These are phyloP conservation scores for Luffa acutangula DNA, from an alignment of 306 rosid species.

Conservation along the genomic window DNA sequence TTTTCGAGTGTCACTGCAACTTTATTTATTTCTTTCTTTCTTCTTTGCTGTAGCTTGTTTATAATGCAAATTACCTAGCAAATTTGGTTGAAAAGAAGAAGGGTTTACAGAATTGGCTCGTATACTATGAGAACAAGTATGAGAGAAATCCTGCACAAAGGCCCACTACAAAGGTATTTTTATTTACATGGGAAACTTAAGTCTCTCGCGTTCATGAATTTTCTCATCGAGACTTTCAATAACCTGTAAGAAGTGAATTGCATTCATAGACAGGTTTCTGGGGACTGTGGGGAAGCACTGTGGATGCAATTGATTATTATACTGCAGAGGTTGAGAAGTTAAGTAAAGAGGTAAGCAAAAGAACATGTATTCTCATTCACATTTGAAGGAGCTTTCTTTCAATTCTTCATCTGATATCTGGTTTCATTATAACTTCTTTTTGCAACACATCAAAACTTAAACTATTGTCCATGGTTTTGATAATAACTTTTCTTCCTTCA, in stretches of 20 bases:
- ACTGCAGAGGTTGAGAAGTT: conserved; percentile 28
- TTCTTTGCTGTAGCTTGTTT: conserved; percentile 49
- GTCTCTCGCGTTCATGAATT: neutral
- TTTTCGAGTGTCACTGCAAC: neutral
- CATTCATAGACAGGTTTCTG: conserved; percentile 67
- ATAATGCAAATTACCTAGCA: conserved; percentile 68
- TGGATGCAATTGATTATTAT: conserved; percentile 67
- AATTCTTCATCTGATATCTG: neutral
- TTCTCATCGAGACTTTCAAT: conserved; percentile 18
- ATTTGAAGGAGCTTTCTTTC: neutral
- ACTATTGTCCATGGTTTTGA: neutral
- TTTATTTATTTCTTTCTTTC: neutral
- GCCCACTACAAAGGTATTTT: conserved; percentile 74
- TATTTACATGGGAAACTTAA: conserved; percentile 15
- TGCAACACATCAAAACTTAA: neutral
- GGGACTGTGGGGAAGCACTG: conserved; percentile 53
- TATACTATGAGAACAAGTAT: conserved; percentile 65
- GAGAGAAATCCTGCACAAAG: conserved; percentile 47
- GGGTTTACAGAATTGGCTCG: conserved; percentile 43
- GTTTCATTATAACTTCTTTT: neutral
- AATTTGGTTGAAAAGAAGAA: conserved; percentile 51
- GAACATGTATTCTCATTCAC: neutral
- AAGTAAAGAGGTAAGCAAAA: conserved; percentile 41
- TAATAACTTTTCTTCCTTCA: neutral
- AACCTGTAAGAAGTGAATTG: conserved; percentile 21